These are phyloP conservation scores for Corchorus capsularis DNA, from an alignment of 345 rosid species.

Conservation along the genomic window DNA sequence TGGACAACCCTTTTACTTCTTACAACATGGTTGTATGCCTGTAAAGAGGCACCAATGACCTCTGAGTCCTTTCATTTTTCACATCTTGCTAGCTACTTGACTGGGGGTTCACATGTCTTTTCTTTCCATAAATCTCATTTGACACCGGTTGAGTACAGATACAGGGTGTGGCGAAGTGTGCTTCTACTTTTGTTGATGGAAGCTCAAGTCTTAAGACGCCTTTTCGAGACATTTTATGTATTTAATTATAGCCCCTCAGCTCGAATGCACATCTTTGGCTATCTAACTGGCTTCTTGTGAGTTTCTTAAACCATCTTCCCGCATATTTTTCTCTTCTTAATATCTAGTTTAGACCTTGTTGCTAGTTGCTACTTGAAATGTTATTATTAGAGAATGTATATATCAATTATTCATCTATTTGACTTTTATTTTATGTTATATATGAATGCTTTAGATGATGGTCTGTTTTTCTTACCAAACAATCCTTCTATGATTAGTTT, in stretches of 20 bases:
- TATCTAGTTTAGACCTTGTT: not conserved
- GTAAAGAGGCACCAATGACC: constrained; percentile 38
- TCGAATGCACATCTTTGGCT: constrained; percentile 61
- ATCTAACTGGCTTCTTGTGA: constrained; percentile 65
- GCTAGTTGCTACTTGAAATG: not conserved
- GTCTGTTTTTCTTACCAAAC: not conserved
- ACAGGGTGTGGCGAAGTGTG: constrained; percentile 54
- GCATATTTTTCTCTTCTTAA: not conserved
- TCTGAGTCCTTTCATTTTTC: constrained; percentile 46
- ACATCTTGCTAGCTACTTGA: constrained; percentile 42
- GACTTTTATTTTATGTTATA: not conserved
- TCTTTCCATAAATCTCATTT: constrained; percentile 43
- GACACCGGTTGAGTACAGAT: constrained; percentile 39
- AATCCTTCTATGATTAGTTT: constrained; percentile 43
- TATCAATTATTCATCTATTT: not conserved
- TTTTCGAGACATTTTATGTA: constrained; percentile 54
- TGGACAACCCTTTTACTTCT: constrained; percentile 69
- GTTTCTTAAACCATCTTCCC: constrained; percentile 32
- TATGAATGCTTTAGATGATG: constrained; percentile 1
- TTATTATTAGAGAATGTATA: not conserved
- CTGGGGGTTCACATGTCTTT: constrained; percentile 53
- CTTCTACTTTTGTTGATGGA: constrained; percentile 71
- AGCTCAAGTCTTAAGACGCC: constrained; percentile 67
- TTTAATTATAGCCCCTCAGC: constrained; percentile 69
- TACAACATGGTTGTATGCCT: constrained; percentile 61